Base-by-base conservation (phyloP, 345 rosid species). In the Lepidium africanum region DNA sequence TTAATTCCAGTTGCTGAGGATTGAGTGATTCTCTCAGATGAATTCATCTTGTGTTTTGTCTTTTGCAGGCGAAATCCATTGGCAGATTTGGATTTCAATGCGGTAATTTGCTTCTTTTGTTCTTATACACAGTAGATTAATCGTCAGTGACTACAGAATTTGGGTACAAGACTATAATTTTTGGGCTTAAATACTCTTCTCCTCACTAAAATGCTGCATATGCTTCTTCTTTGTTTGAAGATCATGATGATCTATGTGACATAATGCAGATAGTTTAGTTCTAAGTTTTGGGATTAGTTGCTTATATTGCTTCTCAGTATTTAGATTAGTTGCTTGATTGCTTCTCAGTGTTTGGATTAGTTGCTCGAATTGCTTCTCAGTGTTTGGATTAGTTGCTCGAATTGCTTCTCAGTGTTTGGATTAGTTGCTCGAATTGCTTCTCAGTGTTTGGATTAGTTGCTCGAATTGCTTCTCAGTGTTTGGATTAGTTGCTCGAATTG, bases 61-160 rank as follows among this genome's bases (percentile, higher is more conserved):
- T 76, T 43, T 40, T 77, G 67, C 78, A 92, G 98, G 87, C 83
- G 6, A 89, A 87, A 72, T 72, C 85, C 13, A 74, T 80, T 4
- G 90, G 84, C 41, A 88, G 76, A 59, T 67, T 73, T 61, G 74
- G 93, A 54, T 80, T 81, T 52, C 92, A 84, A 45, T 87, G 91
- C 40, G 96, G 96, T 90, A 85, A 86, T 65, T 33, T 59, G 54
- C 65, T 54, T 40, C 25, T 35, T 47, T 9, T 11, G 8, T 57
- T 30, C 11, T 27, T 54, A 35, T 30, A 38, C 39, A 40, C 3
- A 3, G 27, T 23, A 16, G 45, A 42, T 17, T 36, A 21, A 42
- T 48, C 33, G 0, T 48, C 5, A 16, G 16, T 54, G 49, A 38
- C 60, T 39, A 38, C n/a, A 32, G 16, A 50, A 27, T 30, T 52